Evolutionary conservation across 208 protist species (phyloP).

Genomic region (Leishmania gerbilli): DNA sequence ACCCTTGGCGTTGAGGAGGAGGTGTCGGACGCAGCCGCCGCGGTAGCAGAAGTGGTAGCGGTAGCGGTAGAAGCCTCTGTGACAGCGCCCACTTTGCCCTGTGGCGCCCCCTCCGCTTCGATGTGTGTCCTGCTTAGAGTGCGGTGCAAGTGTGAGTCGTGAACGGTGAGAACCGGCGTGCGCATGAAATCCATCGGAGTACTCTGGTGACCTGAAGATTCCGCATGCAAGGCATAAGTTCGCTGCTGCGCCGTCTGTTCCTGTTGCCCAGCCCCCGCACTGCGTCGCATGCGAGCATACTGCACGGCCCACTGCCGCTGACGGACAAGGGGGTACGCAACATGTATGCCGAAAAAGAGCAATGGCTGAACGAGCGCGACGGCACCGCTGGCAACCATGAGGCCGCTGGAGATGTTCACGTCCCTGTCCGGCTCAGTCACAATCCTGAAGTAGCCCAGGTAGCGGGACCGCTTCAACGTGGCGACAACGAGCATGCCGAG

Average conservation of each 20-base stretch:
- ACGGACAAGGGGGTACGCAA: slow-evolving; percentile 3
- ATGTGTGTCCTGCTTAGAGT: neutral
- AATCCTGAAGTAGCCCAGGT: neutral
- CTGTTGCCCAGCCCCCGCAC: neutral
- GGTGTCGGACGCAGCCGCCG: neutral
- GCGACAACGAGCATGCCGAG: neutral
- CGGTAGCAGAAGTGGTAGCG: neutral
- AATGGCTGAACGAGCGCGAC: slow-evolving; percentile 2
- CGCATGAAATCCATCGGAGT: neutral
- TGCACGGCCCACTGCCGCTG: slow-evolving; percentile 1
- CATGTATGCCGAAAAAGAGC: slow-evolving; percentile 1
- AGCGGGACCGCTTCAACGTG: neutral
- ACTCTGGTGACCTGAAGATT: neutral
- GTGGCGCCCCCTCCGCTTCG: neutral
- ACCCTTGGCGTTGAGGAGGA: neutral
- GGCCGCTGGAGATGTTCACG: neutral
- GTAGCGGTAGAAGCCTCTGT: neutral
- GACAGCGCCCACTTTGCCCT: neutral
- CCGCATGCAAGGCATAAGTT: neutral
- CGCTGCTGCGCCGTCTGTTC: neutral
- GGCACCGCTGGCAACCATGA: slow-evolving; percentile 4
- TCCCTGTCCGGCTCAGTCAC: neutral
- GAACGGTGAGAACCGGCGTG: neutral
- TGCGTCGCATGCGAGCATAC: neutral
- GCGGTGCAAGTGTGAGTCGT: neutral